Evolutionary conservation across 2,329 filamentous ascomycete genomes (phyloP).

Genomic region (Trichothecium sympodiale): DNA sequence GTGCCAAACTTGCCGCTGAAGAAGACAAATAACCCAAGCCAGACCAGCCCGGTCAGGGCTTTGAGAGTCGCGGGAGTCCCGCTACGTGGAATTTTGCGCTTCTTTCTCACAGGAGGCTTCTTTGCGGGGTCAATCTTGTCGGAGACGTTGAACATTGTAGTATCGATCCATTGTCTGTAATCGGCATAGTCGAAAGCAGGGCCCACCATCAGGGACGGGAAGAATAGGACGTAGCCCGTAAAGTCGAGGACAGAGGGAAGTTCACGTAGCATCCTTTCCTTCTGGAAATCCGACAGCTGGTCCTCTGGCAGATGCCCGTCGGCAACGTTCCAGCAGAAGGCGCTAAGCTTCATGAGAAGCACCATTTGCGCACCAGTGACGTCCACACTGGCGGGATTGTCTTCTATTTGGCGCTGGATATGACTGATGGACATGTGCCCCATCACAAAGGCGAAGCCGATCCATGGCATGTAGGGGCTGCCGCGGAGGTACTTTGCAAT

Average conservation of each 20-base stretch:
- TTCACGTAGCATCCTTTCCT: conserved; percentile 63
- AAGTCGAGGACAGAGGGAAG: conserved; percentile 74
- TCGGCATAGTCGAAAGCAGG: conserved; percentile 93
- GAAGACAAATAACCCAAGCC: conserved; percentile 70
- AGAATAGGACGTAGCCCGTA: conserved; percentile 86
- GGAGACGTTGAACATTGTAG: conserved; percentile 84
- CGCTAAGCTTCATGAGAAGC: conserved; percentile 89
- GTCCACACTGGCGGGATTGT: conserved; percentile 60
- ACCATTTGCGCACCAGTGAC: conserved; percentile 98
- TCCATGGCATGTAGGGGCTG: conserved; percentile 94
- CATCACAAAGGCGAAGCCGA: conserved; percentile 90
- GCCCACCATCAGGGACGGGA: conserved; percentile 79
- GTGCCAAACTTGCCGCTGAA: conserved; percentile 58
- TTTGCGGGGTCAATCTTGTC: conserved; percentile 73
- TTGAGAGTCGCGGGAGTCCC: conserved; percentile 76
- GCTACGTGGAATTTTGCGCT: conserved; percentile 85
- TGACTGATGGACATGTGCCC: conserved; percentile 89
- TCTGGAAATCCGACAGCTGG: conserved; percentile 79
- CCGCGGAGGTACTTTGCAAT: conserved; percentile 70
- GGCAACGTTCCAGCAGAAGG: conserved; percentile 97
- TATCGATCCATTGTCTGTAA: conserved; percentile 86
- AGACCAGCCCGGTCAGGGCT: conserved; percentile 58
- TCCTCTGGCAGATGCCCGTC: conserved; percentile 73
- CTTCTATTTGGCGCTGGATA: conserved; percentile 63
- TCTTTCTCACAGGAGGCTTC: conserved; percentile 75